These are phyloP conservation scores for Paecilomyces niveus DNA, from an alignment of 2,329 filamentous ascomycete genomes.

Conservation along the genomic window DNA sequence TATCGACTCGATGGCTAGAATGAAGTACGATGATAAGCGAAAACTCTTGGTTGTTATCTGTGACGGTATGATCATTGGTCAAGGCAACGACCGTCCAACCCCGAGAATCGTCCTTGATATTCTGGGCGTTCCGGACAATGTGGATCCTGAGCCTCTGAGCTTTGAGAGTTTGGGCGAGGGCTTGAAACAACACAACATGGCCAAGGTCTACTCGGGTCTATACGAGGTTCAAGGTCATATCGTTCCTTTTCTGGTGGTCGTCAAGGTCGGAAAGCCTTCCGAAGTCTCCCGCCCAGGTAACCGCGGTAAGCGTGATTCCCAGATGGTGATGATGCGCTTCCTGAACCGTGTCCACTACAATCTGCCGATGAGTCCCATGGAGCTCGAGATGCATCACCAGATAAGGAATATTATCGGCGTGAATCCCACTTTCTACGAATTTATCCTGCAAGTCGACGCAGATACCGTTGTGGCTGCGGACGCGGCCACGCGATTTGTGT, in stretches of 20 bases:
- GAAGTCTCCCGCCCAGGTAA: conserved; percentile 75
- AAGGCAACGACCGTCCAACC: conserved; percentile 93
- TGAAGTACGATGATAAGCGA: conserved; percentile 97
- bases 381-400: conserved; percentile 97
- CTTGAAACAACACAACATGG: conserved; percentile 98
- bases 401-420: conserved; percentile 98
- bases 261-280: conserved; percentile 87
- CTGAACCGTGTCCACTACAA: conserved; percentile 99
- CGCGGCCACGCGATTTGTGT: conserved; percentile 84
- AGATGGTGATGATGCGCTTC: conserved; percentile 98
- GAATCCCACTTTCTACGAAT: conserved; percentile 97
- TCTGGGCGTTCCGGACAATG: conserved; percentile 83
- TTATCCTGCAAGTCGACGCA: conserved; percentile 90
- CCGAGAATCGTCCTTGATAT: conserved; percentile 96
- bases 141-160: conserved; percentile 91
- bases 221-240: conserved; percentile 98
- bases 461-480: conserved; percentile 91
- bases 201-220: conserved; percentile 93
- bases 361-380: conserved; percentile 87
- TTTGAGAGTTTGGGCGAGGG: conserved; percentile 96
- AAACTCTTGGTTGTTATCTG: conserved; percentile 90
- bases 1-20: conserved; percentile 89
- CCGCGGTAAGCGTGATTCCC: conserved; percentile 97
- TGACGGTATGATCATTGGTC: conserved; percentile 98
- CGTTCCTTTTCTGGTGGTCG: conserved; percentile 91